Conservation (phyloP, 768 basidiomycete genomes). For the Lentinula detonsa region DNA sequence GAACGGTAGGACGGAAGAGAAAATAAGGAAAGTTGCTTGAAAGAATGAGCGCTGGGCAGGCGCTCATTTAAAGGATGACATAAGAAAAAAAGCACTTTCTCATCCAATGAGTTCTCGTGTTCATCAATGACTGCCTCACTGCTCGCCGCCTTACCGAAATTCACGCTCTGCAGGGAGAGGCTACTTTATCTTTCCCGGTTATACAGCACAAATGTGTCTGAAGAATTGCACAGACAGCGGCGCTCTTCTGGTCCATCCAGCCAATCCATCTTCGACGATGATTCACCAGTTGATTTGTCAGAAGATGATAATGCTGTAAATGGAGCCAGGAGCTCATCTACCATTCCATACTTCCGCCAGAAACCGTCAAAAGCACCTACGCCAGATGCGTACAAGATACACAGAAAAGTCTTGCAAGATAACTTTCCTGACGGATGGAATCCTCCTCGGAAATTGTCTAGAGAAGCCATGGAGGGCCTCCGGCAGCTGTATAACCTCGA, state of each 20-base stretch:
- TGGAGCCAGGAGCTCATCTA: slow-evolving; percentile 29
- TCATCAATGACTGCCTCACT: background rate
- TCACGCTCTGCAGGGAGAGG: background rate
- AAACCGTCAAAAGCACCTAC: slow-evolving; percentile 33
- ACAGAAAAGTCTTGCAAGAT: slow-evolving; percentile 45
- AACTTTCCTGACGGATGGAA: slow-evolving; percentile 66
- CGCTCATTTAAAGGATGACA: background rate
- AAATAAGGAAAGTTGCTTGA: slow-evolving; percentile 7
- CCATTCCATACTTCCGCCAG: slow-evolving; percentile 27
- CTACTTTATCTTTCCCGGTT: background rate
- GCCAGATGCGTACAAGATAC: slow-evolving; percentile 42
- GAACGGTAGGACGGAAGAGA: slow-evolving; percentile 2
- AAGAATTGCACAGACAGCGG: slow-evolving; percentile 29
- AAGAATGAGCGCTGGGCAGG: background rate
- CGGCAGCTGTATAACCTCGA: slow-evolving; percentile 61
- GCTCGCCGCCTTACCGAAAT: slow-evolving; percentile 1
- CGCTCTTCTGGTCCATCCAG: slow-evolving; percentile 26
- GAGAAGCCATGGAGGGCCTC: slow-evolving; percentile 80
- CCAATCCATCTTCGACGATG: slow-evolving; percentile 42
- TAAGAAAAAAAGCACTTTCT: background rate
- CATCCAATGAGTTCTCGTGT: background rate
- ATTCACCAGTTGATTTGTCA: slow-evolving; percentile 37
- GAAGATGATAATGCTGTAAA: slow-evolving; percentile 48
- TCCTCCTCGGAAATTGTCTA: slow-evolving; percentile 74
- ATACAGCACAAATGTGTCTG: background rate